phyloP scores from a whole-genome alignment of 495 filamentous ascomycete genomes.

The Annulohypoxylon maeteangense region DNA sequence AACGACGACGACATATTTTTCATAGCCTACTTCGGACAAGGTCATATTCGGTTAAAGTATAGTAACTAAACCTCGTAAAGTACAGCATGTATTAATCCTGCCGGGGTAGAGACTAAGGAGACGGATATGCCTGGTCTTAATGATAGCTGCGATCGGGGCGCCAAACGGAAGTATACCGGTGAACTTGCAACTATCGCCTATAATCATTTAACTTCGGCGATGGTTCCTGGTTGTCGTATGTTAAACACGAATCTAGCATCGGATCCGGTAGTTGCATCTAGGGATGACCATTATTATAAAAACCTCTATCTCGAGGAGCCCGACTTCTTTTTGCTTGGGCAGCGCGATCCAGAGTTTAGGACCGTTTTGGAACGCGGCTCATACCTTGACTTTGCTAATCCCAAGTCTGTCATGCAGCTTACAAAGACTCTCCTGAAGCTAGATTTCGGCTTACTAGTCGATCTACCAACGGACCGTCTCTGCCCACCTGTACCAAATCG shows the following conservation, averaged over 20 bases:
- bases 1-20: background rate
- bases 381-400: slow-evolving; percentile 84
- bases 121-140: slow-evolving; percentile 1
- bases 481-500: slow-evolving; percentile 92
- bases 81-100: slow-evolving; percentile 5
- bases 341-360: slow-evolving; percentile 47
- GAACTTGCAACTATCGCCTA: background rate
- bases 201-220: no score
- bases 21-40: background rate
- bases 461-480: slow-evolving; percentile 79
- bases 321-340: slow-evolving; percentile 51
- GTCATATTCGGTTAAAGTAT: background rate
- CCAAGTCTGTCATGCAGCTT: slow-evolving; percentile 79
- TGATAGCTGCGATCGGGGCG: slow-evolving; percentile 5
- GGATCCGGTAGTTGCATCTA: background rate
- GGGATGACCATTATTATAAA: slow-evolving; percentile 51
- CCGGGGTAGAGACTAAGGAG: slow-evolving; percentile 19
- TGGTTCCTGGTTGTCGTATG: no score
- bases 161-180: slow-evolving; percentile 37
- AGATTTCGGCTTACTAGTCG: slow-evolving; percentile 78
- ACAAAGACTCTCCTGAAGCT: slow-evolving; percentile 79
- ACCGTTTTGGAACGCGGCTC: slow-evolving; percentile 65
- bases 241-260: no score
- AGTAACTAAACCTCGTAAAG: background rate
- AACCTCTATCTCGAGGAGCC: slow-evolving; percentile 48